Evolutionary conservation across 495 filamentous ascomycete genomes (phyloP).

Genomic region (Pyronema omphalodes): DNA sequence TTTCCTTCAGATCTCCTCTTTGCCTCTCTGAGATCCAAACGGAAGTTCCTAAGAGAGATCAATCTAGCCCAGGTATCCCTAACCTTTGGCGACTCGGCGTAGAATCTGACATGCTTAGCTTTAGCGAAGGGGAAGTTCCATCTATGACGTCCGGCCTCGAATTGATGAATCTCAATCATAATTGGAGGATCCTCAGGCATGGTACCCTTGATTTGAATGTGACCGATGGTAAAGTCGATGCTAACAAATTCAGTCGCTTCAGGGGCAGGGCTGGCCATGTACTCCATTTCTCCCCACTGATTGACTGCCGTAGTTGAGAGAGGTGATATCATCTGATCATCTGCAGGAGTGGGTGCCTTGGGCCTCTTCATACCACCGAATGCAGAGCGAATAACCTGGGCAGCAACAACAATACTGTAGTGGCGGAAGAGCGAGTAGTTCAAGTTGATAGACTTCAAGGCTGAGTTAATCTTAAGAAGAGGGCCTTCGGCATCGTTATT

Average conservation of each 20-base stretch:
- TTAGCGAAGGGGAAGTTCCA: slow-evolving; percentile 65
- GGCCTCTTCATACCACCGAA: slow-evolving; percentile 31
- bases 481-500: slow-evolving; percentile 70
- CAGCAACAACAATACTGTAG: slow-evolving; percentile 72
- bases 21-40: slow-evolving; percentile 60
- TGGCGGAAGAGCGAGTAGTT: slow-evolving; percentile 91
- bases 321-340: neutral
- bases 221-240: slow-evolving; percentile 55
- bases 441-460: slow-evolving; percentile 55
- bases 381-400: slow-evolving; percentile 53
- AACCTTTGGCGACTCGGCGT: slow-evolving; percentile 69
- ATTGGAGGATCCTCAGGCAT: slow-evolving; percentile 74
- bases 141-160: slow-evolving; percentile 67
- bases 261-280: slow-evolving; percentile 7
- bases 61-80: slow-evolving; percentile 67
- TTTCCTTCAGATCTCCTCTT: slow-evolving; percentile 45
- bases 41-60: slow-evolving; percentile 59
- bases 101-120: slow-evolving; percentile 58
- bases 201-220: slow-evolving; percentile 73
- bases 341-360: neutral
- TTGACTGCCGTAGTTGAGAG: neutral
- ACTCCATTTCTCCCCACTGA: slow-evolving; percentile 7
- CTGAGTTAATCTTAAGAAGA: slow-evolving; percentile 68
- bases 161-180: slow-evolving; percentile 70
- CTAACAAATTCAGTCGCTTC: slow-evolving; percentile 45